phyloP scores from a whole-genome alignment of 2,329 filamentous ascomycete species.

The Alternaria rosae region DNA sequence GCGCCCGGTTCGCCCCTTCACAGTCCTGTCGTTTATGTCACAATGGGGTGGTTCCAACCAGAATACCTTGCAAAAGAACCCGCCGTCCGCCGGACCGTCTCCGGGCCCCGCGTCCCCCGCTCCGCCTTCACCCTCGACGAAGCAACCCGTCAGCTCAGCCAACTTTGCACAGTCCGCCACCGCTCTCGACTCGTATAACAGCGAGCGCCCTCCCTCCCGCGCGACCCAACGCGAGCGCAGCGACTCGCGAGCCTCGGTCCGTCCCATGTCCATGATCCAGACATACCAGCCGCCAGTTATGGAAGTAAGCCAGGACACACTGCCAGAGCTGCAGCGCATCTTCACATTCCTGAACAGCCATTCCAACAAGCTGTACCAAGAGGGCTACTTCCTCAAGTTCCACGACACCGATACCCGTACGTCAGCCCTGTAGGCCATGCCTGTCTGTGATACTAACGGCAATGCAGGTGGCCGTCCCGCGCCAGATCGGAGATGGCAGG shows the following conservation, averaged over 20 bases:
- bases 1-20: slow-evolving; percentile 29
- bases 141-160: slow-evolving; percentile 27
- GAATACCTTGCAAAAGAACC: slow-evolving; percentile 28
- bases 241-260: slow-evolving; percentile 63
- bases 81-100: slow-evolving; percentile 30
- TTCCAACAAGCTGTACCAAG: slow-evolving; percentile 94
- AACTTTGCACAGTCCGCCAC: slow-evolving; percentile 38
- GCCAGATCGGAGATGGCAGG: slow-evolving; percentile 86
- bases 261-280: slow-evolving; percentile 86
- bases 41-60: slow-evolving; percentile 66
- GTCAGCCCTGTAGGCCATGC: slow-evolving; percentile 48
- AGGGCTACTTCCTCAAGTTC: slow-evolving; percentile 96
- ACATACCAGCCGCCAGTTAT: slow-evolving; percentile 85
- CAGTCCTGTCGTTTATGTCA: slow-evolving; percentile 90
- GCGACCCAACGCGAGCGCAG: slow-evolving; percentile 53
- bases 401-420: slow-evolving; percentile 92
- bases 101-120: slow-evolving; percentile 46
- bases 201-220: slow-evolving; percentile 34
- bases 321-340: slow-evolving; percentile 92
- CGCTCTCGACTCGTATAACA: slow-evolving; percentile 40
- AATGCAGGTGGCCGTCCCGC: slow-evolving; percentile 82
- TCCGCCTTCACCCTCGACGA: slow-evolving; percentile 39
- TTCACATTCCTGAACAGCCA: slow-evolving; percentile 95
- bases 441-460: slow-evolving; percentile 30
- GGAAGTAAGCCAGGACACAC: slow-evolving; percentile 83